These are phyloP conservation scores for Dipteronia dyeriana DNA, from an alignment of 345 rosid genomes.

Conservation along the genomic window DNA sequence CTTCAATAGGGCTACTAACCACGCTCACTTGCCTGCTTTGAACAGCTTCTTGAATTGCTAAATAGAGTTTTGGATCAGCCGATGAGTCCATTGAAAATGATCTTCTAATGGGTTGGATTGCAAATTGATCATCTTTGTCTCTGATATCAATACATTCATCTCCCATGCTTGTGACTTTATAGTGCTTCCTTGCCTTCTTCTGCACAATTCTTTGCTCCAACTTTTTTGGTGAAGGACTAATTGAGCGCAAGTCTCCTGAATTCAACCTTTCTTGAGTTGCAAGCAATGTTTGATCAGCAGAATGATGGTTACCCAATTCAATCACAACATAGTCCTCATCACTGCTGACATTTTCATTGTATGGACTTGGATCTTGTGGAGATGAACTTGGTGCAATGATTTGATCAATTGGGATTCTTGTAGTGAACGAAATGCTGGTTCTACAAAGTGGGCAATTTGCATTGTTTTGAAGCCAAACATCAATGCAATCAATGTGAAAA, in stretches of 20 bases:
- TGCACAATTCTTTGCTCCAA: constrained; percentile 34
- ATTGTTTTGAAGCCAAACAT: constrained; percentile 88
- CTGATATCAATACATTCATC: constrained; percentile 79
- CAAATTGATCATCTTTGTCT: constrained; percentile 56
- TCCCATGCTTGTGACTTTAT: constrained; percentile 73
- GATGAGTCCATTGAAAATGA: constrained; percentile 94
- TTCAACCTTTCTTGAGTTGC: constrained; percentile 48
- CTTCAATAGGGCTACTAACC: constrained; percentile 45
- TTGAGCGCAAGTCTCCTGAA: constrained; percentile 31
- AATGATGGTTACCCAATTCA: constrained; percentile 46
- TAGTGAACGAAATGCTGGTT: constrained; percentile 56
- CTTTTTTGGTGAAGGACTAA: constrained; percentile 43
- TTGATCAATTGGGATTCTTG: constrained; percentile 32
- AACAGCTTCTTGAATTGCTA: constrained; percentile 65
- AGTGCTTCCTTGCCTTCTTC: constrained; percentile 44
- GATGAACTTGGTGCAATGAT: constrained; percentile 50
- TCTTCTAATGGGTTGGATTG: constrained; percentile 72
- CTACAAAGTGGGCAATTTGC: constrained; percentile 91
- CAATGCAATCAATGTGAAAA: constrained; percentile 92
- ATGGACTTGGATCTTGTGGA: constrained; percentile 44
- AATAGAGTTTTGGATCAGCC: constrained; percentile 52
- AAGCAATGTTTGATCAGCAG: constrained; percentile 34
- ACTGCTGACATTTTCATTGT: constrained; percentile 27
- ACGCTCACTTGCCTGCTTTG: constrained; percentile 41
- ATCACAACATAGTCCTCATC: constrained; percentile 77